Evolutionary conservation across 192 early-diverging fungal species (phyloP), one percentile per base, ranked within the genome.

Genomic region (Cetraspora pellucida): DNA sequence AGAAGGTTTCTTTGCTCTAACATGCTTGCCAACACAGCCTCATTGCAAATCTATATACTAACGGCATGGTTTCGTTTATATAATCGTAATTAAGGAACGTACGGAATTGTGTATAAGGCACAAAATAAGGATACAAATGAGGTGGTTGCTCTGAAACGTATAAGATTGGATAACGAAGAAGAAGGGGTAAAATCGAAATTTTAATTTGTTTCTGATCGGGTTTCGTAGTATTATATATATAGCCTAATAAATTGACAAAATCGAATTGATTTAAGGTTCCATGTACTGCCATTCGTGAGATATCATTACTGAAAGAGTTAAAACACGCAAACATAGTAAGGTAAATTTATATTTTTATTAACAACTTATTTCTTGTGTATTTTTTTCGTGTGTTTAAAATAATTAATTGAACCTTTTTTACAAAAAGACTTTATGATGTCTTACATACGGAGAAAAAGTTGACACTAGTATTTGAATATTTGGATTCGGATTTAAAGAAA

Each of bases 401-500:
- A n/a, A 59, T 46, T n/a, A 27, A 14, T 68, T 25, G 17, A 21
- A 8, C 2, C 50, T 37, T 30, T 46, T 37, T 21, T 6, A 19
- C 7, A 14, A 31, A 28, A 65, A 91, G 94, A 65, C 86, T 99
- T 31, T 96, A 98, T 80, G 97, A 99, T 87, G 97, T 99, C 49
- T 81, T 93, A 75, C 97, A 99, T 81, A 98, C 96, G 16, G 97
- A 99, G 80, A 95, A 96, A 85, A 98, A 96, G 84, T 83, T 99
- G 63, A 98, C 95, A 43, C 88, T 99, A 67, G 96, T 99, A 31
- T 99, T 99, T 87, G 98, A 99, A 83, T 98, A 93, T 82, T 84
- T 99, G 87, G 97, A 99, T 83, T 95, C 95, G 54, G 98, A 99
- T 83, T 85, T 99, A 81, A 99, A 99, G 78, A 99, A 99, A 90